Conservation (phyloP, 2,329 filamentous ascomycete species). For the Venturia pyrina region DNA sequence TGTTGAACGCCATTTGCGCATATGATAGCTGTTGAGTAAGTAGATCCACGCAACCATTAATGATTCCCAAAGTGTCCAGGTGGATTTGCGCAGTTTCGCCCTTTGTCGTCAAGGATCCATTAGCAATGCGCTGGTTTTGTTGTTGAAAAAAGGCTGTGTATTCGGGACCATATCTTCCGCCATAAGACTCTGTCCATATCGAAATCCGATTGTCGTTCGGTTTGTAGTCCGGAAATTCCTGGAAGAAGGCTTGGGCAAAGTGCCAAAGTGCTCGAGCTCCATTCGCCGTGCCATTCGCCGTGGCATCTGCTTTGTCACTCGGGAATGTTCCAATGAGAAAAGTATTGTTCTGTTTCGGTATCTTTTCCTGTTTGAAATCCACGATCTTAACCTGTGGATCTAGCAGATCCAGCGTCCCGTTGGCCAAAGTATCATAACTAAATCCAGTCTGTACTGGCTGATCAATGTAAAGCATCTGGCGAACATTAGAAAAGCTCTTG, state of each 20-base stretch:
- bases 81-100: slow-evolving; percentile 28
- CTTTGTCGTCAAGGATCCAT: slow-evolving; percentile 24
- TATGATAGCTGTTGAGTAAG: slow-evolving; percentile 39
- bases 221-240: slow-evolving; percentile 24
- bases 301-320: slow-evolving; percentile 32
- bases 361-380: slow-evolving; percentile 13
- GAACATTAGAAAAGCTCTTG: background rate
- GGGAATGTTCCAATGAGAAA: slow-evolving; percentile 44
- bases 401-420: slow-evolving; percentile 23
- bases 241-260: slow-evolving; percentile 52
- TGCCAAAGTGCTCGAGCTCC: slow-evolving; percentile 48
- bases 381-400: background rate
- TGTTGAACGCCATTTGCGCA: slow-evolving; percentile 44
- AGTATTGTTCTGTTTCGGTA: slow-evolving; percentile 41
- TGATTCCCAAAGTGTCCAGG: slow-evolving; percentile 44
- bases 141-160: slow-evolving; percentile 46
- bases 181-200: slow-evolving; percentile 39
- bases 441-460: slow-evolving; percentile 49
- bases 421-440: slow-evolving; percentile 35
- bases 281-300: slow-evolving; percentile 42
- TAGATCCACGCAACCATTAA: slow-evolving; percentile 47
- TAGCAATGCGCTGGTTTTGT: slow-evolving; percentile 45
- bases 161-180: slow-evolving; percentile 48
- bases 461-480: slow-evolving; percentile 41
- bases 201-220: slow-evolving; percentile 17